Evolutionary conservation across 169 alveolate genomes (phyloP), one percentile per base, ranked within the genome.

Genomic region (Haemoproteus tartakovskyi): DNA sequence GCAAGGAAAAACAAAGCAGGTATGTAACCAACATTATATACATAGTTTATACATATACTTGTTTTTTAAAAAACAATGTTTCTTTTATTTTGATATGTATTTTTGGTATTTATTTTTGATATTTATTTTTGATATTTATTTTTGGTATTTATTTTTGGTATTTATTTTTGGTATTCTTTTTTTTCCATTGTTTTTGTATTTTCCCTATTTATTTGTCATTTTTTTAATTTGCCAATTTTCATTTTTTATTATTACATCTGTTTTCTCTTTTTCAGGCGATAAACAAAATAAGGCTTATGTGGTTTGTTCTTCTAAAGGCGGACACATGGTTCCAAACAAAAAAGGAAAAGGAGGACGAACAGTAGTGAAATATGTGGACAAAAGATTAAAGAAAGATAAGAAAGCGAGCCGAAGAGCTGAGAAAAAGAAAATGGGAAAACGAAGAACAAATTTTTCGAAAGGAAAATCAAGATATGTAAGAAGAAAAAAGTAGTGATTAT

Each of bases 361-460:
- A 74, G 86, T 80, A 61, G 88, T 87, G 45, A 95, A 93, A 87
- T 89, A 90, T 64, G 99, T 96, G n/a, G 99, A 96, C 87, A 95
- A 92, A 85, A 91, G 99, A 82, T 78, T 96, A 56, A 96, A 94
- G 87, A 95, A 96, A 83, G 99, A 93, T 78, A 87, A 96, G 82
- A 95, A 96, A 46, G 50, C 90, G 27, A 92, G 93, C 80, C 87
- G 54, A 24, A 79, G 89, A 37, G 63, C 83, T 8, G 90, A 88
- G 83, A 85, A 86, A 70, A 91, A 78, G 33, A 78, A 46, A 46
- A 90, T 60, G 18, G 64, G 84, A 22, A 74, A 79, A 43, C 47
- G 74, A 52, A 67, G 79, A 54, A 27, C 19, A 12, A 67, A 67
- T 54, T 67, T 54, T 46, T 52, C 67, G 18, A 67, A 67, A 67